phyloP scores from a whole-genome alignment of 768 basidiomycete species.

The Rubroboletus satanas region DNA sequence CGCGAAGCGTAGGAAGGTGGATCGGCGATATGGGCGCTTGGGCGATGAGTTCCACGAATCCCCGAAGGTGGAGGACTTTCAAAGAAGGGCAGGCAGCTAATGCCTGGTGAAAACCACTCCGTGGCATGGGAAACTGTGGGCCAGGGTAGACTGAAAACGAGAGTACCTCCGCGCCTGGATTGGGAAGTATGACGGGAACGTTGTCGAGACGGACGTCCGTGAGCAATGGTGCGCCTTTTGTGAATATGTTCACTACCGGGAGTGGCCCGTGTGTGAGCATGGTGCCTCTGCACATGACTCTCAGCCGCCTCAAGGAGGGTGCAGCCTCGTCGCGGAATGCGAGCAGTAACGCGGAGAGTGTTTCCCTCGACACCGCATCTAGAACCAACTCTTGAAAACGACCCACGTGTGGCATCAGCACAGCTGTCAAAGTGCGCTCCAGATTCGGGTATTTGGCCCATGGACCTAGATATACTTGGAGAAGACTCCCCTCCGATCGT shows the following conservation, averaged over 20 bases:
- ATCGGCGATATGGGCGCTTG: conserved; percentile 21
- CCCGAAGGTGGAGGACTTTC: conserved; percentile 27
- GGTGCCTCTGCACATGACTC: conserved; percentile 30
- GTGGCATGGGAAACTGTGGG: conserved; percentile 29
- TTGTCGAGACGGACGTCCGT: conserved; percentile 33
- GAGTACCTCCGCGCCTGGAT: conserved; percentile 19
- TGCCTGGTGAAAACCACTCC: conserved; percentile 21
- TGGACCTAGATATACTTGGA: conserved; percentile 32
- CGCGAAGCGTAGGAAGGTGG: conserved; percentile 24
- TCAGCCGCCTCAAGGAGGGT: conserved; percentile 25
- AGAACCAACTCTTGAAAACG: conserved; percentile 30
- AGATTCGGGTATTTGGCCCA: conserved; percentile 31
- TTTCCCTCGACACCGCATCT: conserved; percentile 30
- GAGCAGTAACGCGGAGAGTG: conserved; percentile 20
- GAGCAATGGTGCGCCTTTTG: conserved; percentile 31
- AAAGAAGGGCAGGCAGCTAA: conserved; percentile 20
- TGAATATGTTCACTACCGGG: conserved; percentile 23
- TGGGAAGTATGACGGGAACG: conserved; percentile 26
- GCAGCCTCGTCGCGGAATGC: conserved; percentile 27
- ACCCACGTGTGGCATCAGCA: conserved; percentile 28
- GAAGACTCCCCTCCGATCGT: conserved; percentile 29
- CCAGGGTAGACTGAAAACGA: conserved; percentile 35
- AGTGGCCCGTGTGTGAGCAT: conserved; percentile 27
- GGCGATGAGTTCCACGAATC: conserved; percentile 27
- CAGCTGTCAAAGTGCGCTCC: conserved; percentile 21